Evolutionary conservation across 805 yeast genomes (phyloP).

Genomic region (Allodekkera sacchari): DNA sequence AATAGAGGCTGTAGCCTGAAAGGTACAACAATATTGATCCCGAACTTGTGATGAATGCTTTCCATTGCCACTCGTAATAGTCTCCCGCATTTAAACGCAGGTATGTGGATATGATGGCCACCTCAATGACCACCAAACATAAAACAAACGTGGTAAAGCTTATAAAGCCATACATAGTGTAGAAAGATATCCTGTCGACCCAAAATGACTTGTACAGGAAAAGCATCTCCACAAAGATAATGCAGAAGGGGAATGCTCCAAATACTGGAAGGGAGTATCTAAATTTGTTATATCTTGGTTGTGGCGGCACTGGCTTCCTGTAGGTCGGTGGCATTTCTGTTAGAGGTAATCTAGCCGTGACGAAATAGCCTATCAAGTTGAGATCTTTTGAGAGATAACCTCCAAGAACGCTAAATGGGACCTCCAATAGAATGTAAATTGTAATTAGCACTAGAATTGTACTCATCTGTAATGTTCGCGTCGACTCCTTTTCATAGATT

Average conservation of each 20-base stretch:
- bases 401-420: constrained; percentile 73
- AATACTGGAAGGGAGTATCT: constrained; percentile 35
- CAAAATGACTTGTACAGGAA: constrained; percentile 70
- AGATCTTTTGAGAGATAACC: constrained; percentile 35
- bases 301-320: constrained; percentile 23
- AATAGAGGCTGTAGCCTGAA: constrained; percentile 58
- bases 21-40: constrained; percentile 67
- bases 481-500: constrained; percentile 69
- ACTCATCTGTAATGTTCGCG: constrained; percentile 72
- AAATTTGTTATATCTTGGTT: constrained; percentile 28
- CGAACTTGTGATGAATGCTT: constrained; percentile 60
- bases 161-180: constrained; percentile 61
- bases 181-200: constrained; percentile 69
- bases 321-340: constrained; percentile 4
- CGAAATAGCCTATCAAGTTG: constrained; percentile 13
- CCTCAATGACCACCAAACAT: constrained; percentile 57
- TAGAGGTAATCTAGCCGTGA: constrained; percentile 5
- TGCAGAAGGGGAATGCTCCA: constrained; percentile 72
- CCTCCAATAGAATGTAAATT: constrained; percentile 55
- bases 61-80: constrained; percentile 77
- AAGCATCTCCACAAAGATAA: constrained; percentile 70
- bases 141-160: constrained; percentile 52
- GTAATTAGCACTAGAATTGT: constrained; percentile 54
- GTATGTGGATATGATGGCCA: constrained; percentile 63
- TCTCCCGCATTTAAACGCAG: constrained; percentile 41